Evolutionary conservation across 805 yeast species (phyloP), one percentile per base, ranked within the genome.

Genomic region (Teunomyces barrocoloradensis): DNA sequence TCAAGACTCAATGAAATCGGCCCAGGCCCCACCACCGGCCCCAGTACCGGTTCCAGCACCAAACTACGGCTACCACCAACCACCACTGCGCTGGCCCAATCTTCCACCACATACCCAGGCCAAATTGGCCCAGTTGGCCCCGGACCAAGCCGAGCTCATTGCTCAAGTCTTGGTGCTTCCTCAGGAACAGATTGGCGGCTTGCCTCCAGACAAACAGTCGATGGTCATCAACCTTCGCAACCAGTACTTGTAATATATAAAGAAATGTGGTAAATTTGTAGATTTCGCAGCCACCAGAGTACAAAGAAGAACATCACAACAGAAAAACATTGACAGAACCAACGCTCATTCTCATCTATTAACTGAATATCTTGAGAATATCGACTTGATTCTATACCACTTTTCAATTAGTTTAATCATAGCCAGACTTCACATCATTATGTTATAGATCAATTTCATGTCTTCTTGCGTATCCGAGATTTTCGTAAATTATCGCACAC

Each of bases 141-240:
- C 75, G 30, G 77, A 78, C 41, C 87, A 84, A 61, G 85, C 86
- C 23, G 71, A 73, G 46, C 65, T 79, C 54, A 72, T 80, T 37
- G 79, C 77, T 15, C 84, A 79, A 60, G 81, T 80, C 10, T 66
- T 80, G 50, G 66, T 74, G 41, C 64, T 80, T 52, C 70, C 80
- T 0, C 72, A 72, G 4, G 79, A 76, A 32, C 84, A 80, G 54
- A 70, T 80, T 39, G 67, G 69, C 34, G 63, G 68, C 10, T 65
- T 80, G 47, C 82, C 82, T 2, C 72, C 72, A 10, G 81, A 78
- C 42, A 78, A 79, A 57, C 76, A 76, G 50, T 57, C 69, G 32
- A 79, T 82, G 82, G 83, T 84, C 17, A 71, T 72, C 39, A 75
- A 75, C 49, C 68, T 84, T 42, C 70, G 81, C 52, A 65, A 75